Conservation (phyloP, 306 rosid species). For the Biancaea sappan region DNA sequence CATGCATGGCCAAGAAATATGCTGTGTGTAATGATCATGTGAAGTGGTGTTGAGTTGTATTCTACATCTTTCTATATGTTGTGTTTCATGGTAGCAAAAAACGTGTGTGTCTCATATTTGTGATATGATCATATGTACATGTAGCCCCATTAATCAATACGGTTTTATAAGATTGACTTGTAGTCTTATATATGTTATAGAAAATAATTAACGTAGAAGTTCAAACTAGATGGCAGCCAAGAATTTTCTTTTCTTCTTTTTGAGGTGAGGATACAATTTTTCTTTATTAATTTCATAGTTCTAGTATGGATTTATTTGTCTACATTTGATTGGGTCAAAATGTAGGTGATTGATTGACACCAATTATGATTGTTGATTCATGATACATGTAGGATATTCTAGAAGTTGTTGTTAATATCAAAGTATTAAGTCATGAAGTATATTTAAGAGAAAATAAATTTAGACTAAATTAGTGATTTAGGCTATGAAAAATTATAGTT, state of each 20-base stretch:
- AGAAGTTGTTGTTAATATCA: too few relatives aligned
- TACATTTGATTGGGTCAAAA: too few relatives aligned
- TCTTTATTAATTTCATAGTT: too few relatives aligned
- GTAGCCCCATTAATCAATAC: slow-evolving; percentile 41
- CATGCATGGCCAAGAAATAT: background rate
- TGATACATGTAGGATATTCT: background rate
- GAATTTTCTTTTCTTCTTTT: background rate
- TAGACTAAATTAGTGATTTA: too few relatives aligned
- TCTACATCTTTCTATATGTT: background rate
- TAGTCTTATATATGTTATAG: slow-evolving; percentile 1
- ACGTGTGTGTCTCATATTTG: too few relatives aligned
- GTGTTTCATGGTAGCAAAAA: slow-evolving; percentile 23
- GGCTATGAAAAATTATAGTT: too few relatives aligned
- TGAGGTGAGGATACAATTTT: too few relatives aligned
- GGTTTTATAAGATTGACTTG: slow-evolving; percentile 9
- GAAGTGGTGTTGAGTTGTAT: too few relatives aligned
- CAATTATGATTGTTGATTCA: background rate
- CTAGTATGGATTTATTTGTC: too few relatives aligned
- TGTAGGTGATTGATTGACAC: background rate
- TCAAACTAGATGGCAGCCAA: background rate
- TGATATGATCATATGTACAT: slow-evolving; percentile 28
- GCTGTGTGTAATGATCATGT: background rate
- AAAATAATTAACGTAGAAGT: background rate
- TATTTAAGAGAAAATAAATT: too few relatives aligned
- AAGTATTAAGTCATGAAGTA: too few relatives aligned